phyloP scores from a whole-genome alignment of 441 rosid species.

The Arabidopsis lyrata region DNA sequence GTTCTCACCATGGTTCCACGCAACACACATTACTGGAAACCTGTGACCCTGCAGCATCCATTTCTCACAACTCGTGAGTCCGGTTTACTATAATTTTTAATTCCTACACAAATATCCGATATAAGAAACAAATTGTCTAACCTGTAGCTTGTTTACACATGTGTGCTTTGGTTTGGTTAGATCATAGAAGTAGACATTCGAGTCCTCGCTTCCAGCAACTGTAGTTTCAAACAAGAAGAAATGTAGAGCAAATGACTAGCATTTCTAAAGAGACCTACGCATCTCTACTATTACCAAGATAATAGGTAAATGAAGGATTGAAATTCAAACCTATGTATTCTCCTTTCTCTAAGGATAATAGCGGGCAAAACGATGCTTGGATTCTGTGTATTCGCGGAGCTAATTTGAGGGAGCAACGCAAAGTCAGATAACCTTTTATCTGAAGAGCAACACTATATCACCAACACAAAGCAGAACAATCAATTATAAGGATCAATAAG shows the following conservation, averaged over 20 bases:
- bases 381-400: conserved; percentile 72
- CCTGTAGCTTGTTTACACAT: conserved; percentile 97
- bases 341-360: conserved; percentile 92
- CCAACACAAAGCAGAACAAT: conserved; percentile 34
- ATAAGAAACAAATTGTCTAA: conserved; percentile 17
- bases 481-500: conserved; percentile 1
- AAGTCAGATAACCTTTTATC: conserved; percentile 81
- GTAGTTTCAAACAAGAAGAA: conserved; percentile 40
- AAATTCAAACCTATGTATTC: conserved; percentile 78
- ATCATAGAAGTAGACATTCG: conserved; percentile 93
- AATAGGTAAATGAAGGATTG: conserved; percentile 2
- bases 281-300: neutral
- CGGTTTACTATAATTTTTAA: neutral
- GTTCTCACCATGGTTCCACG: conserved; percentile 98
- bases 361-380: conserved; percentile 90
- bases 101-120: neutral
- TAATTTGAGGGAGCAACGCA: conserved; percentile 88
- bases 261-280: conserved; percentile 14
- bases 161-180: conserved; percentile 86
- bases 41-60: conserved; percentile 80
- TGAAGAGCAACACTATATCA: conserved; percentile 82
- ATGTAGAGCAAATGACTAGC: neutral
- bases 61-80: conserved; percentile 29
- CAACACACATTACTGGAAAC: conserved; percentile 86
- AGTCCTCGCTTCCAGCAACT: conserved; percentile 96